Conservation (phyloP, 1,139 yeast genomes). For the Chernovozyma aurita region DNA sequence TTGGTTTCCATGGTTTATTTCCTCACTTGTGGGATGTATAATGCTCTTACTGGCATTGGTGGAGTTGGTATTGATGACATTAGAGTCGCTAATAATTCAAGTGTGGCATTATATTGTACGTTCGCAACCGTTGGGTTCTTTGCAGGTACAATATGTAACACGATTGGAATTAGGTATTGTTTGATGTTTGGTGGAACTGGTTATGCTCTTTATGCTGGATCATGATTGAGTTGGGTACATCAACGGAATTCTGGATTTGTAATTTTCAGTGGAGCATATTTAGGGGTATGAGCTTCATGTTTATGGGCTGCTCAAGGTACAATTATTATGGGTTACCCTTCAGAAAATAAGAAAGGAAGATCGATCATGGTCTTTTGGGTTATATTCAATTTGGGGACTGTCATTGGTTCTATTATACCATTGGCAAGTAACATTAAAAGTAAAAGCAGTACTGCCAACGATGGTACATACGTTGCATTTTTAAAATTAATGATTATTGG, state of each 20-base stretch:
- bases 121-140: slow-evolving; percentile 57
- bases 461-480: slow-evolving; percentile 58
- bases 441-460: slow-evolving; percentile 34
- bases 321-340: slow-evolving; percentile 52
- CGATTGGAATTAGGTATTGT: slow-evolving; percentile 44
- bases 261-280: slow-evolving; percentile 55
- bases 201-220: slow-evolving; percentile 49
- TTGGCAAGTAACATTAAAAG: slow-evolving; percentile 44
- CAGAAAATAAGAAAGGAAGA: slow-evolving; percentile 49
- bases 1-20: slow-evolving; percentile 47
- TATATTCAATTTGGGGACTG: slow-evolving; percentile 61
- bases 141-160: slow-evolving; percentile 54
- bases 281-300: slow-evolving; percentile 53
- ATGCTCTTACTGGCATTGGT: slow-evolving; percentile 53
- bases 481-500: slow-evolving; percentile 52
- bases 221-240: slow-evolving; percentile 46
- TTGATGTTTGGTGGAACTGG: slow-evolving; percentile 53
- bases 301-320: slow-evolving; percentile 63
- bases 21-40: slow-evolving; percentile 55
- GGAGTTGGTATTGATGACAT: slow-evolving; percentile 39
- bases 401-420: slow-evolving; percentile 51
- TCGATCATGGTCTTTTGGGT: slow-evolving; percentile 58
- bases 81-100: slow-evolving; percentile 45
- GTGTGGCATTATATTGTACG: slow-evolving; percentile 51
- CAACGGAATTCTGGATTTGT: slow-evolving; percentile 49